Conservation (phyloP, 768 basidiomycete genomes). For the Phylloporus sp. region DNA sequence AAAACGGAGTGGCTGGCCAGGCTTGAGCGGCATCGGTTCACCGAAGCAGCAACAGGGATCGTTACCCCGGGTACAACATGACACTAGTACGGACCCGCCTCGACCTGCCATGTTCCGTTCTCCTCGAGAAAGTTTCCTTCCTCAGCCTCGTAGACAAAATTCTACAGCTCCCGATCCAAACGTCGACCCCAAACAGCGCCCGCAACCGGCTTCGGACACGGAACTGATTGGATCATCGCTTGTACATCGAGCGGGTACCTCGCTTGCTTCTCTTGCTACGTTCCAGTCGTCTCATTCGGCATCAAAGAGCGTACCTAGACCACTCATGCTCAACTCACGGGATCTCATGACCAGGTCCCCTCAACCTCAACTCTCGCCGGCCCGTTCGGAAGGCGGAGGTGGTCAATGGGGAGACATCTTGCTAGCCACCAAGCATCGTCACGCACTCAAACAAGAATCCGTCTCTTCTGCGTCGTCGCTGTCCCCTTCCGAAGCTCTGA, state of each 20-base stretch:
- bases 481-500: slow-evolving; percentile 49
- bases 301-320: slow-evolving; percentile 56
- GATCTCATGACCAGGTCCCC: slow-evolving; percentile 31
- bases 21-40: background rate
- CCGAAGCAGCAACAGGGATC: slow-evolving; percentile 35
- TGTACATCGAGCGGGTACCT: slow-evolving; percentile 34
- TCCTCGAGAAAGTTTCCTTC: slow-evolving; percentile 52
- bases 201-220: slow-evolving; percentile 20
- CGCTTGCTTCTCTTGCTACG: slow-evolving; percentile 42
- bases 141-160: slow-evolving; percentile 28
- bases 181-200: background rate
- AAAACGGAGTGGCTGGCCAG: slow-evolving; percentile 13
- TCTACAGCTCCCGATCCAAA: slow-evolving; percentile 32
- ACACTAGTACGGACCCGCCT: slow-evolving; percentile 43
- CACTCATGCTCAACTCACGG: slow-evolving; percentile 57
- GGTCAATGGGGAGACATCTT: slow-evolving; percentile 49
- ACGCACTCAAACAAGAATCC: slow-evolving; percentile 46
- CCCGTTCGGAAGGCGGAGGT: slow-evolving; percentile 33
- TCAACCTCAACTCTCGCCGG: slow-evolving; percentile 20
- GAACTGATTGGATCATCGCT: slow-evolving; percentile 24
- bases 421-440: slow-evolving; percentile 31
- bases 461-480: slow-evolving; percentile 62
- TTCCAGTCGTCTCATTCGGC: slow-evolving; percentile 31
- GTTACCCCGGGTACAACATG: slow-evolving; percentile 35
- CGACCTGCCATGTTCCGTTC: slow-evolving; percentile 54